Evolutionary conservation across 495 filamentous ascomycete species (phyloP).

Genomic region (Talaromyces stipitatus): DNA sequence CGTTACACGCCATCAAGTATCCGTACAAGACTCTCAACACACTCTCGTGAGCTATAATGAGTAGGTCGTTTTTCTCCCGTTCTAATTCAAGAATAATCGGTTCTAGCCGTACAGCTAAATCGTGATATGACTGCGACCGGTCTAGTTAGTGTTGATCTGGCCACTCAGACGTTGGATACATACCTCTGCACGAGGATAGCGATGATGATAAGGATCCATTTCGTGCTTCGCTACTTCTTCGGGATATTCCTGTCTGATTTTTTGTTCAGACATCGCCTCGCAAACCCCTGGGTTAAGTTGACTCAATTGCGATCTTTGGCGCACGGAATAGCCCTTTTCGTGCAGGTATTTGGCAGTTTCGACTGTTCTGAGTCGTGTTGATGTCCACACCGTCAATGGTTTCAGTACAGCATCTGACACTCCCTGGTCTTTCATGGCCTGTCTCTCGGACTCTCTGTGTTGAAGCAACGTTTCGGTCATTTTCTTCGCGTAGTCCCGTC

Average conservation of each 20-base stretch:
- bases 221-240: constrained; percentile 92
- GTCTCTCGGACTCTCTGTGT: constrained; percentile 75
- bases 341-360: constrained; percentile 82
- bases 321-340: constrained; percentile 70
- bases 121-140: constrained; percentile 76
- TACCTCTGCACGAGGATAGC: constrained; percentile 93
- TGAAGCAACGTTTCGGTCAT: constrained; percentile 76
- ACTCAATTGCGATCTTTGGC: constrained; percentile 89
- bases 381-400: constrained; percentile 88
- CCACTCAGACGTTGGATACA: constrained; percentile 12
- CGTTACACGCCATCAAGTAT: constrained; percentile 97
- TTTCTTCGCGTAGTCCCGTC: constrained; percentile 75
- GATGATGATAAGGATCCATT: constrained; percentile 91
- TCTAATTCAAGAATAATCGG: constrained; percentile 97
- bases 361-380: constrained; percentile 79
- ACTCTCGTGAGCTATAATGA: constrained; percentile 97
- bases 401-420: constrained; percentile 63
- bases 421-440: constrained; percentile 57
- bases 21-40: constrained; percentile 94
- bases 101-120: constrained; percentile 94
- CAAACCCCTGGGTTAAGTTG: constrained; percentile 95
- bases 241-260: constrained; percentile 71
- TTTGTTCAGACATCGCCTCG: constrained; percentile 79
- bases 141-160: constrained; percentile 12
- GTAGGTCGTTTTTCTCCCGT: constrained; percentile 89